Conservation (phyloP, 148 eudicot genomes). For the Silene latifolia region DNA sequence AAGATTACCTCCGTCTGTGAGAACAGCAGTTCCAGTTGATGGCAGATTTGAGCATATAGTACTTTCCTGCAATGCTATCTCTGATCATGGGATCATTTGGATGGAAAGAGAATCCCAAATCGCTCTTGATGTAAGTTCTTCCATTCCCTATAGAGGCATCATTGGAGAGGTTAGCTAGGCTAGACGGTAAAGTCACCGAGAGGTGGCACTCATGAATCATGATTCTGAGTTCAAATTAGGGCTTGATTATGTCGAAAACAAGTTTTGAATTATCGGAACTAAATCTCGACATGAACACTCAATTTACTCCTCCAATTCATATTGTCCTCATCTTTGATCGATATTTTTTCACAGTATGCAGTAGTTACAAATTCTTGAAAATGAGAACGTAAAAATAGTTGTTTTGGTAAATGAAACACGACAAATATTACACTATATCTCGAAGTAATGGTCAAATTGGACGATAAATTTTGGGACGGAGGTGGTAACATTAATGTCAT, state of each 20-base stretch:
- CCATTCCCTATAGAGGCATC: background rate
- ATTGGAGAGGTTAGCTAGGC: background rate
- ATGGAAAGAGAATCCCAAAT: slow-evolving; percentile 75
- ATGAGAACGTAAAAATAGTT: too few relatives aligned
- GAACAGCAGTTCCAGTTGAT: slow-evolving; percentile 92
- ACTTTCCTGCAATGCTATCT: slow-evolving; percentile 66
- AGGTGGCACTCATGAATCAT: background rate
- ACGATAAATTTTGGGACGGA: too few relatives aligned
- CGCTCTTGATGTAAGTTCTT: slow-evolving; percentile 68
- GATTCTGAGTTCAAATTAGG: too few relatives aligned
- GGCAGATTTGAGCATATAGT: slow-evolving; percentile 90
- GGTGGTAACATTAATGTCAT: background rate
- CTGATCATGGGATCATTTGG: slow-evolving; percentile 78
- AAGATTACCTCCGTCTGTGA: slow-evolving; percentile 60
- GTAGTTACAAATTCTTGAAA: too few relatives aligned
- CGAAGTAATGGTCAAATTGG: too few relatives aligned
- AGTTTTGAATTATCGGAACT: background rate
- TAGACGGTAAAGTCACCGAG: background rate
- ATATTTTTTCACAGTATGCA: too few relatives aligned
- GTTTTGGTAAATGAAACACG: too few relatives aligned
- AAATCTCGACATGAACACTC: too few relatives aligned
- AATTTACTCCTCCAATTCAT: too few relatives aligned
- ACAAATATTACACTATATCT: too few relatives aligned
- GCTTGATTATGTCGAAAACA: background rate
- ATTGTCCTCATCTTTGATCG: too few relatives aligned